Conservation (phyloP, 1,284 basidiomycete species). For the Somion occarium region DNA sequence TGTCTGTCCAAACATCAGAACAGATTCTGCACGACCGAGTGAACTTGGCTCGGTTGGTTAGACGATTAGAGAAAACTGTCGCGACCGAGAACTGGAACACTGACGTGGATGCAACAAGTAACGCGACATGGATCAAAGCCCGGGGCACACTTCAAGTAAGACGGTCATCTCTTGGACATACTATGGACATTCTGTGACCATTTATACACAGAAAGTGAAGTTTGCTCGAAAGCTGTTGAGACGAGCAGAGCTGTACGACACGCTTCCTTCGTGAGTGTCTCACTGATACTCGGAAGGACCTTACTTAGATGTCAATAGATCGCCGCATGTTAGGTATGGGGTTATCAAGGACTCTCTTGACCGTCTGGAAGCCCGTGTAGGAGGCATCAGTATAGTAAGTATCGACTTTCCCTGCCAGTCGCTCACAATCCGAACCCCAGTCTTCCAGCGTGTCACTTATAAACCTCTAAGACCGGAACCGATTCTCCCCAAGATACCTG, state of each 20-base stretch:
- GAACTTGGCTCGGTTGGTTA: slow-evolving; percentile 59
- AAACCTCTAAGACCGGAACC: slow-evolving; percentile 34
- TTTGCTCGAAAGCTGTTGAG: slow-evolving; percentile 54
- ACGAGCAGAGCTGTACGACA: slow-evolving; percentile 47
- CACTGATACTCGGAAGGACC: background rate
- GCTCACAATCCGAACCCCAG: background rate
- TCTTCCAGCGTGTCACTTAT: slow-evolving; percentile 34
- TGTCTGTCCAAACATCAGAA: slow-evolving; percentile 31
- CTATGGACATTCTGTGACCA: background rate
- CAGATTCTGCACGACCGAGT: slow-evolving; percentile 57
- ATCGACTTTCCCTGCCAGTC: background rate
- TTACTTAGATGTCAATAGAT: slow-evolving; percentile 3
- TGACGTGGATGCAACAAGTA: slow-evolving; percentile 17
- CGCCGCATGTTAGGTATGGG: slow-evolving; percentile 25
- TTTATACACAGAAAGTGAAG: slow-evolving; percentile 50
- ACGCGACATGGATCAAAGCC: slow-evolving; percentile 52
- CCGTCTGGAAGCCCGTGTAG: slow-evolving; percentile 45
- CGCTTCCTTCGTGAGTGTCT: slow-evolving; percentile 2
- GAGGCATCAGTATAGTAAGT: slow-evolving; percentile 44
- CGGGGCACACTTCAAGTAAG: slow-evolving; percentile 55
- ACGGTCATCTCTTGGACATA: background rate
- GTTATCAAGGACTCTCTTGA: slow-evolving; percentile 47
- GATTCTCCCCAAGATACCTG: slow-evolving; percentile 25
- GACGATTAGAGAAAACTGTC: slow-evolving; percentile 54
- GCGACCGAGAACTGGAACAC: slow-evolving; percentile 44